Conservation (phyloP, 768 basidiomycete genomes). For the Russula earlei region DNA sequence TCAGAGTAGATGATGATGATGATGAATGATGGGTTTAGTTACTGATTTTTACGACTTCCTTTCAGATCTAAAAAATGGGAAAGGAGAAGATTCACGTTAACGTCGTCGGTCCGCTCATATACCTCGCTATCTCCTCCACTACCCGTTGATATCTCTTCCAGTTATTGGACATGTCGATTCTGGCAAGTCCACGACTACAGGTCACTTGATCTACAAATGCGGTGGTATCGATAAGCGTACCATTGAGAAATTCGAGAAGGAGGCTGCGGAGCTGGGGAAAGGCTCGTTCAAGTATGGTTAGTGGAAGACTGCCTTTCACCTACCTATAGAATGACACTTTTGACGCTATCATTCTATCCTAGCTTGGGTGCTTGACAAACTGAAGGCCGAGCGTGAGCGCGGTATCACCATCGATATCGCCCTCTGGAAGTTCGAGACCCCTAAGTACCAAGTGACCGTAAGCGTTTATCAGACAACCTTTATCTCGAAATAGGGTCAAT, state of each 20-base stretch:
- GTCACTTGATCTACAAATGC: constrained; percentile 99
- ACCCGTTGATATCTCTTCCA: constrained; percentile 31
- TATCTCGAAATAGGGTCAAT: constrained; percentile 11
- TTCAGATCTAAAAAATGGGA: constrained; percentile 75
- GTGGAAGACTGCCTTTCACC: constrained; percentile 24
- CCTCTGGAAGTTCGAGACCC: constrained; percentile 99
- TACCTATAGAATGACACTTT: constrained; percentile 2
- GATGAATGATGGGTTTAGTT: background rate
- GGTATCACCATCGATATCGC: constrained; percentile 99
- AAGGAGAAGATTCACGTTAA: constrained; percentile 96
- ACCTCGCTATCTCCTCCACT: constrained; percentile 19
- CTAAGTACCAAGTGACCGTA: constrained; percentile 89
- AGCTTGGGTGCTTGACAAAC: constrained; percentile 99
- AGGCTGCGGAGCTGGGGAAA: constrained; percentile 99
- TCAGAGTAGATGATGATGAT: constrained; percentile 17
- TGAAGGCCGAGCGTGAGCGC: constrained; percentile 99
- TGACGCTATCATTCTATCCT: constrained; percentile 24
- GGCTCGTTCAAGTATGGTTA: constrained; percentile 95
- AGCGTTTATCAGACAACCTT: constrained; percentile 26
- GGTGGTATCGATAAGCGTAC: constrained; percentile 99
- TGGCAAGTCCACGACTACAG: constrained; percentile 99
- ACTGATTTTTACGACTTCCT: constrained; percentile 6
- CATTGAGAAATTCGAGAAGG: constrained; percentile 99
- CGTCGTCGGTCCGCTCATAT: constrained; percentile 73
- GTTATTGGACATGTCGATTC: constrained; percentile 99